phyloP scores from a whole-genome alignment of 495 filamentous ascomycete species.

The Neurospora sp. region DNA sequence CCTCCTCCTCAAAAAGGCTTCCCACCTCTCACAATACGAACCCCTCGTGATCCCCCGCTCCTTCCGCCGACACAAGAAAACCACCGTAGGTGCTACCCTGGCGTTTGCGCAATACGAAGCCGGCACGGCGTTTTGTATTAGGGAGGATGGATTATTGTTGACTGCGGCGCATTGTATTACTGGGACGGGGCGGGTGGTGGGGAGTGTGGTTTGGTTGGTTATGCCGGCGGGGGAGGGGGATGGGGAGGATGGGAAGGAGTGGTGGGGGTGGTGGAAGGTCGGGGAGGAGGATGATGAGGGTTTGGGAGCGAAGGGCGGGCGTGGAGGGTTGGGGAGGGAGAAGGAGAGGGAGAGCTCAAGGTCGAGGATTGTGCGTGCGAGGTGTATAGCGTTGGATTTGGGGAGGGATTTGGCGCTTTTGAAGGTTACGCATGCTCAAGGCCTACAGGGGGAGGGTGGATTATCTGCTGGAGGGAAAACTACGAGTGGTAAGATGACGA shows the following conservation, averaged over 20 bases:
- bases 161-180: slow-evolving; percentile 40
- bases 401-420: slow-evolving; percentile 32
- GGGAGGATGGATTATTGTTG: slow-evolving; percentile 28
- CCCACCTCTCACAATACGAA: slow-evolving; percentile 3
- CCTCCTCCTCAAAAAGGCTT: slow-evolving; percentile 12
- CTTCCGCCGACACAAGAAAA: neutral
- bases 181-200: slow-evolving; percentile 7
- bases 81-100: slow-evolving; percentile 23
- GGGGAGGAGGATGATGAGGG: neutral
- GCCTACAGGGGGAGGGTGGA: no score
- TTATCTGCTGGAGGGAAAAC: no score
- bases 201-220: neutral
- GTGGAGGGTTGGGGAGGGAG: neutral
- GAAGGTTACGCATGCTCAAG: slow-evolving; percentile 17
- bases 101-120: slow-evolving; percentile 40
- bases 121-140: slow-evolving; percentile 38
- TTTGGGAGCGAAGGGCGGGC: neutral
- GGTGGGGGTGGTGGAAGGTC: no score
- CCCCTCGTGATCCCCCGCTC: neutral
- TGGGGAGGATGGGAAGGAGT: neutral
- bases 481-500: no score
- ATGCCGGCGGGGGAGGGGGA: neutral
- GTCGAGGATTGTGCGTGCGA: slow-evolving; percentile 19
- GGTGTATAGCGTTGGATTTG: slow-evolving; percentile 27
- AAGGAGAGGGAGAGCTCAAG: neutral